phyloP scores from a whole-genome alignment of 75 land plant species.

The Picea glauca region DNA sequence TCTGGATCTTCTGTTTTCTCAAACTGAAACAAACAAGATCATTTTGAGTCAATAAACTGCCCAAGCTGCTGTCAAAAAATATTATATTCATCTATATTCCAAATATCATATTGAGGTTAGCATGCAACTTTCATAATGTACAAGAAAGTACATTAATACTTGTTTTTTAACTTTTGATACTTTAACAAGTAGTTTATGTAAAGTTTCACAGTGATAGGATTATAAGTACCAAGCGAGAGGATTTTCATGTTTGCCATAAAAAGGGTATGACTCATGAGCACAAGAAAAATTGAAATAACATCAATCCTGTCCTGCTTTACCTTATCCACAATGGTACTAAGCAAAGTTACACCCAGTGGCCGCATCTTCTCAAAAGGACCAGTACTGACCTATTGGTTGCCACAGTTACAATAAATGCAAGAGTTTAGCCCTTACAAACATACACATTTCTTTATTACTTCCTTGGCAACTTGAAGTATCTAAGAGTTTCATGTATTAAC shows the following conservation, averaged over 20 bases:
- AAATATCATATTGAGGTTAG: neutral
- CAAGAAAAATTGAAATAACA: neutral
- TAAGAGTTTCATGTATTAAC: neutral
- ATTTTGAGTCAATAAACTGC: neutral
- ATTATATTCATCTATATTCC: neutral
- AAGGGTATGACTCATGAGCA: neutral
- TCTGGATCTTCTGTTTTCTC: slow-evolving; percentile 79
- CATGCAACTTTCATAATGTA: neutral
- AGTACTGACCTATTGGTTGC: slow-evolving; percentile 66
- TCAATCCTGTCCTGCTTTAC: slow-evolving; percentile 28
- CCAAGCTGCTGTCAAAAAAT: neutral
- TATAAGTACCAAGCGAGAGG: neutral
- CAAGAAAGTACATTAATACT: neutral
- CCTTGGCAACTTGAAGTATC: neutral
- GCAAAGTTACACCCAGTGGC: slow-evolving; percentile 75
- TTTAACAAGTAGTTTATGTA: neutral
- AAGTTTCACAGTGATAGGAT: neutral
- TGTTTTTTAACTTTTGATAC: neutral
- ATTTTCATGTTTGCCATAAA: neutral
- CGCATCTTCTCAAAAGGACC: slow-evolving; percentile 84
- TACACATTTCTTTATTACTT: neutral
- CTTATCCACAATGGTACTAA: slow-evolving; percentile 80
- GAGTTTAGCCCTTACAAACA: neutral
- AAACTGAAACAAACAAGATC: slow-evolving; percentile 48
- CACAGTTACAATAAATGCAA: neutral